phyloP scores from a whole-genome alignment of 1,284 basidiomycete species.

The Stygiomarasmius scandens region DNA sequence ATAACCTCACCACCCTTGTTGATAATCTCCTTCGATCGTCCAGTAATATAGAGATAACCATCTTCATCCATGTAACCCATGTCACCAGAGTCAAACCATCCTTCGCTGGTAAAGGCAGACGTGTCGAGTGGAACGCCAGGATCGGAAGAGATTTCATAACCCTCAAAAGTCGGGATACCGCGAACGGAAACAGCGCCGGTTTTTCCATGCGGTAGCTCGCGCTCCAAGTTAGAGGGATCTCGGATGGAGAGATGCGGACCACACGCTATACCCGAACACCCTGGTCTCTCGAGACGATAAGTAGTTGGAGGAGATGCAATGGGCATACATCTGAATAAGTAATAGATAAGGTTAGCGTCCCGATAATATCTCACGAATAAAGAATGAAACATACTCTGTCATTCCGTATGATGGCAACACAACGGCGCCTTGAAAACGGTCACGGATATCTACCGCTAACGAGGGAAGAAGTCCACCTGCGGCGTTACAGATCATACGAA shows the following conservation, averaged over 20 bases:
- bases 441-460: constrained; percentile 39
- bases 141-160: constrained; percentile 30
- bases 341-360: too few species aligned
- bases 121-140: constrained; percentile 34
- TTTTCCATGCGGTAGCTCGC: constrained; percentile 32
- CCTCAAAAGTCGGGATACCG: constrained; percentile 42
- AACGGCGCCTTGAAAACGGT: constrained; percentile 39
- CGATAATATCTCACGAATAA: too few species aligned
- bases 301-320: constrained; percentile 34
- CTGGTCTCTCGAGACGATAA: constrained; percentile 47
- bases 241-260: constrained; percentile 50
- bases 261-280: constrained; percentile 48
- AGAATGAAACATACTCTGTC: constrained; percentile 40
- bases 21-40: constrained; percentile 52
- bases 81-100: constrained; percentile 53
- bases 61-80: constrained; percentile 52
- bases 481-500: constrained; percentile 51
- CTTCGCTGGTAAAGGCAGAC: constrained; percentile 34
- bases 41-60: constrained; percentile 52
- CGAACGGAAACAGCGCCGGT: constrained; percentile 47
- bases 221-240: constrained; percentile 38
- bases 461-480: constrained; percentile 48
- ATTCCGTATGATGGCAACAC: constrained; percentile 53
- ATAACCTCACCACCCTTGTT: constrained; percentile 60
- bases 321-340: constrained; percentile 7